A percentile compares a stretch with the other conserved stretches of the same genome.
These are phyloP conservation scores for Madurella fahalii DNA, from an alignment of 2,329 filamentous ascomycete genomes.

Conservation along the genomic window DNA sequence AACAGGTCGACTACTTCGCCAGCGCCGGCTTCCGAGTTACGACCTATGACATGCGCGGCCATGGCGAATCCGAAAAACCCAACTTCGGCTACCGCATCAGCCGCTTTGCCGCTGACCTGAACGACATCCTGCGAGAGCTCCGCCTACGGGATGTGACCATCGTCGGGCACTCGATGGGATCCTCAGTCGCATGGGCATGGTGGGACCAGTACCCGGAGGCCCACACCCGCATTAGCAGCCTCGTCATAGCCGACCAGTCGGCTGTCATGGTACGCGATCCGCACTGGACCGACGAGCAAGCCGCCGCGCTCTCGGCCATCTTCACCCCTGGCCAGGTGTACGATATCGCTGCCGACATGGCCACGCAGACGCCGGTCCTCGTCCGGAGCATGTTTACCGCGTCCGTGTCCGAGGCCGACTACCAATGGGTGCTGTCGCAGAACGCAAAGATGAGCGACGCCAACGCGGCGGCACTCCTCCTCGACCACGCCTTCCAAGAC, in stretches of 20 bases:
- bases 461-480: conserved; percentile 26
- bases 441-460: conserved; percentile 28
- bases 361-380: no score
- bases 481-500: conserved; percentile 28
- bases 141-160: conserved; percentile 30
- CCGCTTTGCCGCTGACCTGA: conserved; percentile 30
- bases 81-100: conserved; percentile 29
- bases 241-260: conserved; percentile 33
- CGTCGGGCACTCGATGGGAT: conserved; percentile 36
- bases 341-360: conserved; percentile 10
- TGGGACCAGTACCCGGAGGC: conserved; percentile 30
- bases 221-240: conserved; percentile 22
- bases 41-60: conserved; percentile 33
- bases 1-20: conserved; percentile 30
- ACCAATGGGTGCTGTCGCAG: conserved; percentile 26
- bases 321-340: conserved; percentile 22
- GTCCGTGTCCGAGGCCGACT: conserved; percentile 22
- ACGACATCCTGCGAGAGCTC: conserved; percentile 28
- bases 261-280: conserved; percentile 27
- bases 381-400: no score
- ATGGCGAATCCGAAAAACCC: conserved; percentile 34
- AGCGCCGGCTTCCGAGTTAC: conserved; percentile 29
- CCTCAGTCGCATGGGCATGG: conserved; percentile 31
- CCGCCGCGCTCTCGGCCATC: conserved; percentile 20
- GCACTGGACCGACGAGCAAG: conserved; percentile 27